Evolutionary conservation across 83 land plant genomes (phyloP).

Genomic region (Diphasiastrum complanatum): DNA sequence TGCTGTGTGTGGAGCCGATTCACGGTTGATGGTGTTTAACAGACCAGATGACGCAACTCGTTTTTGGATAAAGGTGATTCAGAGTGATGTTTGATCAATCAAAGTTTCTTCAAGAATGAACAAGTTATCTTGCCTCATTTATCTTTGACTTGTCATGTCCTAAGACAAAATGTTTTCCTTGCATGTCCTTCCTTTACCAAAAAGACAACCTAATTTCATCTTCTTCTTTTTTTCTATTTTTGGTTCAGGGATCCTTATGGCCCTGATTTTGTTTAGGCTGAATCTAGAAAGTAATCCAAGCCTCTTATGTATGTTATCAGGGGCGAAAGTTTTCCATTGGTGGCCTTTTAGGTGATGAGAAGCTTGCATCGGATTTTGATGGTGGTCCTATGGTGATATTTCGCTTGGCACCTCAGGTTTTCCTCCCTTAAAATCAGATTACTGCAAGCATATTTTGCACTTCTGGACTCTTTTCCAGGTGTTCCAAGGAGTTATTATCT

Average conservation of each 20-base stretch:
- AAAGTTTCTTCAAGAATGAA: background rate
- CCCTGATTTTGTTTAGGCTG: background rate
- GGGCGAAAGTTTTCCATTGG: conserved; percentile 79
- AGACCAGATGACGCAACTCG: conserved; percentile 55
- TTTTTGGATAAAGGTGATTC: conserved; percentile 96
- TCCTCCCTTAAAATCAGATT: background rate
- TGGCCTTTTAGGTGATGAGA: conserved; percentile 64
- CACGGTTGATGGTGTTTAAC: conserved; percentile 77
- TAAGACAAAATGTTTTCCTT: background rate
- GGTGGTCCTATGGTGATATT: conserved; percentile 77
- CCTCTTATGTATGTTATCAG: conserved; percentile 37
- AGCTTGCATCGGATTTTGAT: conserved; percentile 37
- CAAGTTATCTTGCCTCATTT: background rate
- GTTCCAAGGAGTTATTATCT: background rate
- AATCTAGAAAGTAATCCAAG: background rate
- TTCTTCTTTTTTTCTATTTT: background rate
- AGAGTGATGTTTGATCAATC: too few relatives aligned
- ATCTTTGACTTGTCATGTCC: background rate
- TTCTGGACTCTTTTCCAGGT: background rate
- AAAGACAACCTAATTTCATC: background rate
- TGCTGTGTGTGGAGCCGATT: conserved; percentile 88
- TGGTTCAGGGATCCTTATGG: conserved; percentile 2
- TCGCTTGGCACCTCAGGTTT: conserved; percentile 91
- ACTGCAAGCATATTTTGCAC: background rate
- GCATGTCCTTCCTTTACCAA: background rate